Evolutionary conservation across 2,329 filamentous ascomycete genomes (phyloP).

Genomic region (Penicillium psychrosexuale): DNA sequence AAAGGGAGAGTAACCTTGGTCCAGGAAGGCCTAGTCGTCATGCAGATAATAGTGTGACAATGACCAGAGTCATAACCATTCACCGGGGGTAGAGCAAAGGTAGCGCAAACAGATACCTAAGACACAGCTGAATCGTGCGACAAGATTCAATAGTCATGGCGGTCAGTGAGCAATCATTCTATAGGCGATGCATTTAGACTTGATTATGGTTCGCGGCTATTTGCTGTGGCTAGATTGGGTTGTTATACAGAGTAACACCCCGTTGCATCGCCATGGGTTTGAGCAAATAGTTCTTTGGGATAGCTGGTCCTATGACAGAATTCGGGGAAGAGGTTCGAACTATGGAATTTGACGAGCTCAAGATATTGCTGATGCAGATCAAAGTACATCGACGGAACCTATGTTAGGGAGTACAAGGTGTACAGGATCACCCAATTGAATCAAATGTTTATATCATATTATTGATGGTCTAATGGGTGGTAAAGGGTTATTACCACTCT

Average conservation of each 20-base stretch:
- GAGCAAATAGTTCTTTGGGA: background rate
- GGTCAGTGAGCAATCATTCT: background rate
- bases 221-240: background rate
- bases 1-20: constrained; percentile 9
- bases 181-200: background rate
- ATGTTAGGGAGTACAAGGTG: background rate
- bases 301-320: background rate
- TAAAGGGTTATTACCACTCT: background rate
- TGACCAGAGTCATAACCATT: background rate
- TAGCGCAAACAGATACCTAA: background rate
- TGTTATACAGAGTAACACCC: background rate
- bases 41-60: constrained; percentile 12
- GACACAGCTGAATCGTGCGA: background rate
- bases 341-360: background rate
- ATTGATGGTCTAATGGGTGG: background rate
- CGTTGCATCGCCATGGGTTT: background rate
- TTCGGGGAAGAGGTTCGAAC: background rate
- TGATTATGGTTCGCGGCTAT: background rate
- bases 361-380: background rate
- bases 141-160: background rate
- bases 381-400: background rate
- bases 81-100: constrained; percentile 1
- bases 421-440: background rate
- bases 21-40: constrained; percentile 2
- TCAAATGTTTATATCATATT: background rate